Evolutionary conservation across 345 rosid species (phyloP).

Genomic region (Gossypium thurberi): DNA sequence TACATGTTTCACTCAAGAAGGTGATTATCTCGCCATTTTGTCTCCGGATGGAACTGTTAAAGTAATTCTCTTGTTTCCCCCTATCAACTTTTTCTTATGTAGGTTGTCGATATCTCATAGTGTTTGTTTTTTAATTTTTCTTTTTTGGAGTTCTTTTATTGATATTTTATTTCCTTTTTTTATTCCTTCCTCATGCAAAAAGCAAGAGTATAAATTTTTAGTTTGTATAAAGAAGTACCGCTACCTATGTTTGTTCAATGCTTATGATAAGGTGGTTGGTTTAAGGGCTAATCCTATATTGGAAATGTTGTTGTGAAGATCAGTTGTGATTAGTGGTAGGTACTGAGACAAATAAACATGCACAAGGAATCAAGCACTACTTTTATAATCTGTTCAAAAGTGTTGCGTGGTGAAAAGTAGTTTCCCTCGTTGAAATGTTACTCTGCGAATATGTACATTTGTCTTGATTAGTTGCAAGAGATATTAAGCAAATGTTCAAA

Average conservation of each 20-base stretch:
- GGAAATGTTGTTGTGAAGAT: neutral
- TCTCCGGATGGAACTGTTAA: slow-evolving; percentile 24
- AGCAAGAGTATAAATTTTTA: neutral
- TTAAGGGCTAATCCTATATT: neutral
- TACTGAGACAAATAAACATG: neutral
- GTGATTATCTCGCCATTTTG: slow-evolving; percentile 28
- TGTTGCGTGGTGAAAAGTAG: neutral
- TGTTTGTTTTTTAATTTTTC: neutral
- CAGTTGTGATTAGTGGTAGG: neutral
- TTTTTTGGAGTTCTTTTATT: neutral
- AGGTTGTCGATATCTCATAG: neutral
- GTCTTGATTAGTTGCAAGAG: neutral
- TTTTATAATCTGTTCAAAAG: neutral
- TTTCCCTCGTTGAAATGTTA: neutral
- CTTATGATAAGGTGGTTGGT: neutral
- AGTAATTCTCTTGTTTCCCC: slow-evolving; percentile 9
- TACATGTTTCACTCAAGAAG: slow-evolving; percentile 34
- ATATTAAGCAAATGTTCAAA: neutral
- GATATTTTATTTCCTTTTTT: neutral
- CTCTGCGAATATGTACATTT: neutral
- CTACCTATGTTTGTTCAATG: neutral
- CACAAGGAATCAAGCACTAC: neutral
- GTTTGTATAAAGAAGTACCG: neutral
- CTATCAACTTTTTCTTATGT: neutral
- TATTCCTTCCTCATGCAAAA: neutral